Conservation (phyloP, 2,329 filamentous ascomycete genomes). For the Aspergillus hiratsukae region DNA sequence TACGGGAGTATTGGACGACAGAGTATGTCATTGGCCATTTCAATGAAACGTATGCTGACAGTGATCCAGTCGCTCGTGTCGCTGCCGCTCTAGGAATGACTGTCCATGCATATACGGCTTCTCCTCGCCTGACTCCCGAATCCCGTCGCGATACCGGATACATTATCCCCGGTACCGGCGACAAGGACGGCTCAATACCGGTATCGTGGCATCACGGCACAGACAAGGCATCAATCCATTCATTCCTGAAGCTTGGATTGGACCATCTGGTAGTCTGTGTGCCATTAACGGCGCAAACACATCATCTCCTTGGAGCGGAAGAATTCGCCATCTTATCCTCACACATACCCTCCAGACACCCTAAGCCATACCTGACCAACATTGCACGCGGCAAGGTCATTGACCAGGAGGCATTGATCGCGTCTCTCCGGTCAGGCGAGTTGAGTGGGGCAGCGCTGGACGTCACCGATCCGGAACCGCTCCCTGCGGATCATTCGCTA, state of each 20-base stretch:
- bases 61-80: conserved; percentile 48
- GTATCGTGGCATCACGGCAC: conserved; percentile 55
- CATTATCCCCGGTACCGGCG: conserved; percentile 63
- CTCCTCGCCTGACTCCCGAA: conserved; percentile 61
- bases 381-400: conserved; percentile 64
- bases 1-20: conserved; percentile 62
- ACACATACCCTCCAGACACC: conserved; percentile 21
- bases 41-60: conserved; percentile 4
- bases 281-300: conserved; percentile 55
- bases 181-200: conserved; percentile 53
- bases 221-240: conserved; percentile 47
- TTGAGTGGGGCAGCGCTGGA: conserved; percentile 68
- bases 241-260: conserved; percentile 53
- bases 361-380: conserved; percentile 62
- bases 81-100: conserved; percentile 64
- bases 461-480: conserved; percentile 74
- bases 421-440: conserved; percentile 52
- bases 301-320: conserved; percentile 48
- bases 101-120: conserved; percentile 70
- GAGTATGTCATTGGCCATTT: conserved; percentile 34
- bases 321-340: conserved; percentile 54
- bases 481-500: conserved; percentile 63
- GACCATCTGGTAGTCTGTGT: conserved; percentile 56
- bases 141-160: conserved; percentile 62
- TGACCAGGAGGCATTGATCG: conserved; percentile 58